Evolutionary conservation across 2,329 filamentous ascomycete species (phyloP).

Genomic region (Canariomyces notabilis): DNA sequence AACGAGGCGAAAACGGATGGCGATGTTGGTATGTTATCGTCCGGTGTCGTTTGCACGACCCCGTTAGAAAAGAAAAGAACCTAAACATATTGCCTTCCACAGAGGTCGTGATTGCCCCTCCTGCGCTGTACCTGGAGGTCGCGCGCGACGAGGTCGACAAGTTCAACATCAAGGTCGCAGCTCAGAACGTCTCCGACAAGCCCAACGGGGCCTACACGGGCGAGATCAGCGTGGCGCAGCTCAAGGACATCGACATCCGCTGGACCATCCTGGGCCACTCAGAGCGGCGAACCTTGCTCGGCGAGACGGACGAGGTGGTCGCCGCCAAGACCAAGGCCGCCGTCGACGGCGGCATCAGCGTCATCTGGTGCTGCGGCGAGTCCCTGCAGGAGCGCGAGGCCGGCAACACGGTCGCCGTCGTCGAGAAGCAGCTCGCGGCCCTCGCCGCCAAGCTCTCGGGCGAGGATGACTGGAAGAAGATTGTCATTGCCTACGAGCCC

Average conservation of each 20-base stretch:
- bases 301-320: constrained; percentile 79
- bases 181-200: constrained; percentile 97
- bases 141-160: constrained; percentile 69
- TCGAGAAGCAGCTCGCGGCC: constrained; percentile 79
- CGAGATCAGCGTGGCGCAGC: constrained; percentile 88
- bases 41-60: too few species aligned
- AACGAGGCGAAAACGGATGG: constrained; percentile 79
- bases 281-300: constrained; percentile 84
- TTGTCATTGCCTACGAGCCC: constrained; percentile 97
- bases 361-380: constrained; percentile 98
- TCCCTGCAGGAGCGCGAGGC: constrained; percentile 87
- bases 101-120: constrained; percentile 95
- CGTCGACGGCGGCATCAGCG: constrained; percentile 76
- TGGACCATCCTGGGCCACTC: constrained; percentile 95
- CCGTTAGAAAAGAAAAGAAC: too few species aligned
- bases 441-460: constrained; percentile 59
- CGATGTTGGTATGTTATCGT: constrained; percentile 57
- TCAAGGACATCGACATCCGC: constrained; percentile 80
- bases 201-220: constrained; percentile 95
- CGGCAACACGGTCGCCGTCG: constrained; percentile 77
- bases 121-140: constrained; percentile 83
- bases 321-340: constrained; percentile 93
- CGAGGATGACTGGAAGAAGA: constrained; percentile 79
- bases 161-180: constrained; percentile 74
- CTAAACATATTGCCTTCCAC: too few species aligned